Base-by-base conservation (phyloP, 2,329 filamentous ascomycete genomes). In the Sclerotinia sclerotiorum region DNA sequence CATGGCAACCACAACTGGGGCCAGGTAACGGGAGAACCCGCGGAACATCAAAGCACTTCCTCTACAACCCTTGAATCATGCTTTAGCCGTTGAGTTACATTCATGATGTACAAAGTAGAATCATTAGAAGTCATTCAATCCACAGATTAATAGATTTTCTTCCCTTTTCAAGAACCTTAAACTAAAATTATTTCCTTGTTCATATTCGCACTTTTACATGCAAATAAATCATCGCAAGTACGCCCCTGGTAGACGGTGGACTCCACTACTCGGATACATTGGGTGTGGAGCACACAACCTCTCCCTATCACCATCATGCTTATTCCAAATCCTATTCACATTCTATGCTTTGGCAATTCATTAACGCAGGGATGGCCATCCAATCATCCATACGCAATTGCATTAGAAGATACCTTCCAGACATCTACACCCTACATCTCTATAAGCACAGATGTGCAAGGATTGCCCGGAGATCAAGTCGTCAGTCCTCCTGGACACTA, bases 331-430 rank as follows among this genome's bases (percentile, higher is more conserved):
- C 69, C 72, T 11, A 65, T 76, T n/a, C 70, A 68, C 29, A 72
- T 76, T 49, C 71, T 77, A 3, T 76, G 74, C 67, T 76, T 77
- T 69, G 75, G 75, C 39, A 74, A 76, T 65, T 76, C 74, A 54
- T 82, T 90, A 57, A 90, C 88, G 7, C 81, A 81, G 17, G 88
- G 88, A 54, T 88, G 80, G 27, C 63, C 78, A 19, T 32, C 76
- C 5, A 80, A 79, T 56, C 81, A 85, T 69, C 86, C 88, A 0
- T 90, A 90, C 78, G 81, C 81, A 7, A 73, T 76, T 32, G 80
- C 79, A 68, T 79, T 90, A 19, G 73, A 79, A 69, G 75, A 82
- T 65, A 81, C 80, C 69, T 79, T 88, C 46, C 76, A 79, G 35
- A 79, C 79, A 42, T 81, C 81, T 1, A 82, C 86, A 60, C 80